Evolutionary conservation across 148 eudicot genomes (phyloP).

Genomic region (Rhododendron kiyosumense): DNA sequence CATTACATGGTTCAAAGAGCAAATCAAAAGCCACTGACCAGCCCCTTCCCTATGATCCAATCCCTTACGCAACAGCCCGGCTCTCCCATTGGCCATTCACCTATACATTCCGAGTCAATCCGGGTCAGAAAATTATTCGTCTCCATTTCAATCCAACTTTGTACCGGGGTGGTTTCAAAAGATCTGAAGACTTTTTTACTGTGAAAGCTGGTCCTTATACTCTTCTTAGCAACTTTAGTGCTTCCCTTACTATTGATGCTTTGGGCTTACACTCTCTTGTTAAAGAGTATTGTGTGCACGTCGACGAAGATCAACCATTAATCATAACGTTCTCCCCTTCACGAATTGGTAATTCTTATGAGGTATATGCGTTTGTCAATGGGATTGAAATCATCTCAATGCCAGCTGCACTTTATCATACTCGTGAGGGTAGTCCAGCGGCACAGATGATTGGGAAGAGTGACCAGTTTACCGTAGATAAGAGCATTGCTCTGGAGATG

Average conservation of each 20-base stretch:
- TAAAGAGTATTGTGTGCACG: slow-evolving; percentile 21
- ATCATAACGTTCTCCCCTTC: slow-evolving; percentile 28
- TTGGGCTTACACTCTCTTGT: neutral
- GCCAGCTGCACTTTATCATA: slow-evolving; percentile 30
- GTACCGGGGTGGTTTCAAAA: too few species aligned
- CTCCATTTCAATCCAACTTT: too few species aligned
- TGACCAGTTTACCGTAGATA: neutral
- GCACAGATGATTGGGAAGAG: slow-evolving; percentile 16
- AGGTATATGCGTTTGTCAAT: slow-evolving; percentile 35
- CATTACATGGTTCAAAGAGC: neutral
- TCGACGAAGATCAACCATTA: slow-evolving; percentile 14
- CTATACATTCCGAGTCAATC: slow-evolving; percentile 12
- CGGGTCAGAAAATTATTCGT: neutral
- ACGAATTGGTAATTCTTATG: neutral
- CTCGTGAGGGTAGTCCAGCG: neutral
- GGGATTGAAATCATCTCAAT: slow-evolving; percentile 45
- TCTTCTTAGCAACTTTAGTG: neutral
- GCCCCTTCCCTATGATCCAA: neutral
- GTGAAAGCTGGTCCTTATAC: too few species aligned
- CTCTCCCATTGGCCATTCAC: slow-evolving; percentile 16
- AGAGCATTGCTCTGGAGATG: slow-evolving; percentile 28
- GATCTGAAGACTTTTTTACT: too few species aligned
- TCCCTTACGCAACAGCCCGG: slow-evolving; percentile 14
- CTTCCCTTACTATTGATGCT: neutral
- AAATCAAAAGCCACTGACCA: slow-evolving; percentile 4